Evolutionary conservation across 208 protist genomes (phyloP).

Genomic region (Trypanosomatidae sp.): DNA sequence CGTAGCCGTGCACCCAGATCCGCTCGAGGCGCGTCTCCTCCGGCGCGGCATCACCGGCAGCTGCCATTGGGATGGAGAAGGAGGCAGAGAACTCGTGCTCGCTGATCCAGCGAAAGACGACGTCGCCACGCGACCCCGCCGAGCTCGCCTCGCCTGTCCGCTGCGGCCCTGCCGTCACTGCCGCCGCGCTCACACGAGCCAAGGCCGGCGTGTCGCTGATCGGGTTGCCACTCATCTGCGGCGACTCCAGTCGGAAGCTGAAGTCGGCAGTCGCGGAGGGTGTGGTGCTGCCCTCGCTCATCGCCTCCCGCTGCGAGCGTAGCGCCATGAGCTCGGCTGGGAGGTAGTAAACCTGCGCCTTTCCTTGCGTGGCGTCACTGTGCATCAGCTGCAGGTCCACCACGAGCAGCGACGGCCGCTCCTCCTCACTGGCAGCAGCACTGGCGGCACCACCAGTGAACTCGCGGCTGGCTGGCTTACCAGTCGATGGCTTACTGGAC

Average conservation of each 20-base stretch:
- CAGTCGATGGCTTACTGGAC: neutral
- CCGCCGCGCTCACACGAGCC: constrained; percentile 27
- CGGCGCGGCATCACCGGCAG: neutral
- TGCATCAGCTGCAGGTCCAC: constrained; percentile 57
- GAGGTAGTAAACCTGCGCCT: constrained; percentile 40
- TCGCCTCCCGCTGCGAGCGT: constrained; percentile 29
- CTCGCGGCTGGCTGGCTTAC: neutral
- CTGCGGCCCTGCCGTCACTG: constrained; percentile 1
- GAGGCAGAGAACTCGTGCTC: constrained; percentile 70
- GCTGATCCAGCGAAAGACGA: constrained; percentile 54
- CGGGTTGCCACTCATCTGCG: constrained; percentile 20
- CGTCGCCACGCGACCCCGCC: constrained; percentile 19
- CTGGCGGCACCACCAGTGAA: too few species aligned
- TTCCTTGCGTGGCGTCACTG: constrained; percentile 37
- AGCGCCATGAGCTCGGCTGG: constrained; percentile 40
- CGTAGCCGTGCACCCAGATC: constrained; percentile 77
- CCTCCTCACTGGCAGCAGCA: neutral
- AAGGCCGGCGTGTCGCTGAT: constrained; percentile 43
- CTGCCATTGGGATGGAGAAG: constrained; percentile 23
- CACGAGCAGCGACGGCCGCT: constrained; percentile 57
- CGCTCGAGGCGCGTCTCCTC: constrained; percentile 22
- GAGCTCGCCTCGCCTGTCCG: neutral
- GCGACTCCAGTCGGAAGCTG: constrained; percentile 29
- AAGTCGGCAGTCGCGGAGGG: constrained; percentile 40
- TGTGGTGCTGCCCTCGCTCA: constrained; percentile 32